Evolutionary conservation across 257 asterid species (phyloP).

Genomic region (Mitragyna speciosa): DNA sequence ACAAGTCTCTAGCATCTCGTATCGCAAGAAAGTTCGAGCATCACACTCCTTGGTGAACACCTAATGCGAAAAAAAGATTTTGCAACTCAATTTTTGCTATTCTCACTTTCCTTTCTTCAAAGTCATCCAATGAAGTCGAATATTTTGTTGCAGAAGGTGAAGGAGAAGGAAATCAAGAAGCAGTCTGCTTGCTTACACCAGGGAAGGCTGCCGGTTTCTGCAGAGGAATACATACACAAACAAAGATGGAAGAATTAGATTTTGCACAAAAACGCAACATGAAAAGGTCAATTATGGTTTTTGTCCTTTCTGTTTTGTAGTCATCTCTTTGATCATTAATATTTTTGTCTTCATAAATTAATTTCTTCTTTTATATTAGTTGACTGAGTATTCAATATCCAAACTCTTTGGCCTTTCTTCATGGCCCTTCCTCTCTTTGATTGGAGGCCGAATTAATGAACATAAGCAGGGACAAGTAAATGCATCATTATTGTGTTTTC

Average conservation of each 20-base stretch:
- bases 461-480: neutral
- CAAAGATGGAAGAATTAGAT: neutral
- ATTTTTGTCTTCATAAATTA: neutral
- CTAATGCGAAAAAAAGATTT: too few relatives aligned
- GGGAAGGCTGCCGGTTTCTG: conserved; percentile 8
- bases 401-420: neutral
- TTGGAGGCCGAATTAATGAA: neutral
- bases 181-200: neutral
- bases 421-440: neutral
- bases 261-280: conserved; percentile 9
- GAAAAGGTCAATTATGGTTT: conserved; percentile 9
- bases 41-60: neutral
- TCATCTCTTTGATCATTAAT: too few relatives aligned
- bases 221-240: neutral
- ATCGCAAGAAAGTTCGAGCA: neutral
- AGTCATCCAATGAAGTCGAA: neutral
- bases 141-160: neutral
- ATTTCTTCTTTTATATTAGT: neutral
- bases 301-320: too few relatives aligned
- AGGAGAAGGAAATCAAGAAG: neutral
- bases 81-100: neutral
- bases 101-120: neutral
- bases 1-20: neutral
- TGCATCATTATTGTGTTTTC: conserved; percentile 4
- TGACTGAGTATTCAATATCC: conserved; percentile 7